Evolutionary conservation across 768 basidiomycete genomes (phyloP).

Genomic region (Boletus rubropictus): DNA sequence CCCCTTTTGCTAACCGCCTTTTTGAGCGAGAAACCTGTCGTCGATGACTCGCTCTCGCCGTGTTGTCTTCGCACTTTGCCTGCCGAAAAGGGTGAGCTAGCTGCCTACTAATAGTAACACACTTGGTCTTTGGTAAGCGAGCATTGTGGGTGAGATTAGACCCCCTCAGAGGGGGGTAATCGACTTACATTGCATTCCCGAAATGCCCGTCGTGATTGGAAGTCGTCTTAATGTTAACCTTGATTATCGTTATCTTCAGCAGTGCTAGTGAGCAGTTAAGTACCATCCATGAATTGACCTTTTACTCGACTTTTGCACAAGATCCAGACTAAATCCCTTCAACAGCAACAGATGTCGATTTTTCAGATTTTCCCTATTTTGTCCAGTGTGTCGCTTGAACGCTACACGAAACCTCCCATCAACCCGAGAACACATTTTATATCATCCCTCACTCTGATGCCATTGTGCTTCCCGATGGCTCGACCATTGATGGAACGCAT

Average conservation of each 20-base stretch:
- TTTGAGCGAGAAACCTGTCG: too few relatives aligned
- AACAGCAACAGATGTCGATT: conserved; percentile 12
- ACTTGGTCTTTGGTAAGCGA: too few relatives aligned
- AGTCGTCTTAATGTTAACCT: not conserved
- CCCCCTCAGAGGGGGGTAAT: not conserved
- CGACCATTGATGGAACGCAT: conserved; percentile 1
- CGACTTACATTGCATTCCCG: not conserved
- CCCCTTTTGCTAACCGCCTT: too few relatives aligned
- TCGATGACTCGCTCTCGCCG: not conserved
- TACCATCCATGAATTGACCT: too few relatives aligned
- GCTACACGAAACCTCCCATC: conserved; percentile 13
- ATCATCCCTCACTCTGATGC: conserved; percentile 11
- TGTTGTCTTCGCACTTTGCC: too few relatives aligned
- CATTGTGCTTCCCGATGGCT: conserved; percentile 15
- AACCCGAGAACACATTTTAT: conserved; percentile 17
- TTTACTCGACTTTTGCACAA: too few relatives aligned
- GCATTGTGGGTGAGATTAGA: not conserved
- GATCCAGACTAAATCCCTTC: not conserved
- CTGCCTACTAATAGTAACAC: too few relatives aligned
- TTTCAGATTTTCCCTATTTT: not conserved
- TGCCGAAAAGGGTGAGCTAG: too few relatives aligned
- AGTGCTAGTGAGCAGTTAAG: too few relatives aligned
- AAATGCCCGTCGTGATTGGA: not conserved
- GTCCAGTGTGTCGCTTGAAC: conserved; percentile 12
- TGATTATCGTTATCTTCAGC: too few relatives aligned